Evolutionary conservation across 768 basidiomycete species (phyloP), one percentile per base, ranked within the genome.

Genomic region (Jaapia argillacea): DNA sequence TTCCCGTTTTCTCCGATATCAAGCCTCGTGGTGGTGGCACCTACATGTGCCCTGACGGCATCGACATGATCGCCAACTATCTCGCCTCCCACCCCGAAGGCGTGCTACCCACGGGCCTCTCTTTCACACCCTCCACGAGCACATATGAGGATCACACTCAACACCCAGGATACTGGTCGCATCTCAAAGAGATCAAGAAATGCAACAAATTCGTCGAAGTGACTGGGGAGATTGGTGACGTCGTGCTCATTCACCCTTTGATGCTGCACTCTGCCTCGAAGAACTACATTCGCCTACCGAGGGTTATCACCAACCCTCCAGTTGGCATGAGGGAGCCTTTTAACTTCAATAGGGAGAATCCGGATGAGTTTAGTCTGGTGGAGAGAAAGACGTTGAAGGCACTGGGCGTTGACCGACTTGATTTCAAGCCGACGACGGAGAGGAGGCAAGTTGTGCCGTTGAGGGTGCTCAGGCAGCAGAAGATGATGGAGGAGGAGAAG

Each of bases 301-400:
- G 78, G 47, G 63, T 82, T 43, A 81, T 81, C 54, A 79, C 78
- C 36, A 82, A 81, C 49, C 79, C 79, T 42, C 77, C 78, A 3
- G 76, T 79, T 5, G 60, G 69, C 27, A 59, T 79, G 41, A 67
- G 64, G 41, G 61, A 70, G 45, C 77, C 78, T 18, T 80, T 81
- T 58, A 63, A 68, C 26, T 75, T 78, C 50, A n/a, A n/a, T n/a
- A n/a, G n/a, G n/a, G n/a, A n/a, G n/a, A n/a, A n/a, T n/a, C n/a
- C n/a, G n/a, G n/a, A n/a, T n/a, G n/a, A n/a, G n/a, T n/a, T n/a
- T n/a, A 77, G 72, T 45, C 50, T 80, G 7, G 78, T 80, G 13
- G 79, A 80, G 55, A 64, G 58, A 48, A 78, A 76, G 64, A 81
- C 77, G 24, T 48, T 81, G 36, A 63, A 58, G 43, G 76, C 70